A percentile compares a stretch with the other conserved stretches of the same genome.
phyloP scores from a whole-genome alignment of 2,329 filamentous ascomycete species.

The Knufia petricola region DNA sequence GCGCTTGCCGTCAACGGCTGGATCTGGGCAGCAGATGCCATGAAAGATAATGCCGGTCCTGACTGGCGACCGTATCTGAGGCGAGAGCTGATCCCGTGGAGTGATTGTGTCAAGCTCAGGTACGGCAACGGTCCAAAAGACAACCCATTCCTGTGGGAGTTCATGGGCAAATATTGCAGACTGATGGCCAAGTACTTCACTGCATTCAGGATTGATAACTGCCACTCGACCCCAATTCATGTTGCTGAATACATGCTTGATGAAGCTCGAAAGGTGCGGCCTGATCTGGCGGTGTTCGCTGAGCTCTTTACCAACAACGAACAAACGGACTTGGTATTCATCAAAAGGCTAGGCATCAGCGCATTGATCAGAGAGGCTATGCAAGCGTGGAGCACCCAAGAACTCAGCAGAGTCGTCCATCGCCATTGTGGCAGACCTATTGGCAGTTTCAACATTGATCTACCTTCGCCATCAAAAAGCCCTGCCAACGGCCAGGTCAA shows the following conservation, averaged over 20 bases:
- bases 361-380: slow-evolving; percentile 93
- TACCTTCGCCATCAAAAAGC: slow-evolving; percentile 28
- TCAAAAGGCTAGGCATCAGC: slow-evolving; percentile 82
- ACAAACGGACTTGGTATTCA: slow-evolving; percentile 91
- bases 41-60: slow-evolving; percentile 86
- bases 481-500: slow-evolving; percentile 25
- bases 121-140: slow-evolving; percentile 74
- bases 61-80: slow-evolving; percentile 87
- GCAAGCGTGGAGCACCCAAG: slow-evolving; percentile 93
- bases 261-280: slow-evolving; percentile 77
- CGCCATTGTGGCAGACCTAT: slow-evolving; percentile 88
- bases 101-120: slow-evolving; percentile 92
- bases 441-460: slow-evolving; percentile 89
- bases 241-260: slow-evolving; percentile 94
- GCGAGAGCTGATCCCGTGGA: slow-evolving; percentile 94
- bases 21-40: slow-evolving; percentile 95
- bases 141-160: slow-evolving; percentile 89
- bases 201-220: slow-evolving; percentile 95
- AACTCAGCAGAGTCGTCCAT: slow-evolving; percentile 86
- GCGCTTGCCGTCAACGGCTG: slow-evolving; percentile 92
- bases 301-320: slow-evolving; percentile 95
- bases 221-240: slow-evolving; percentile 88
- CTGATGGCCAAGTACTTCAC: slow-evolving; percentile 91
- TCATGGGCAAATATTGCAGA: slow-evolving; percentile 86
- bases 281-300: slow-evolving; percentile 82